phyloP scores from a whole-genome alignment of 306 rosid species.

The Lathyrus tuberosus region DNA sequence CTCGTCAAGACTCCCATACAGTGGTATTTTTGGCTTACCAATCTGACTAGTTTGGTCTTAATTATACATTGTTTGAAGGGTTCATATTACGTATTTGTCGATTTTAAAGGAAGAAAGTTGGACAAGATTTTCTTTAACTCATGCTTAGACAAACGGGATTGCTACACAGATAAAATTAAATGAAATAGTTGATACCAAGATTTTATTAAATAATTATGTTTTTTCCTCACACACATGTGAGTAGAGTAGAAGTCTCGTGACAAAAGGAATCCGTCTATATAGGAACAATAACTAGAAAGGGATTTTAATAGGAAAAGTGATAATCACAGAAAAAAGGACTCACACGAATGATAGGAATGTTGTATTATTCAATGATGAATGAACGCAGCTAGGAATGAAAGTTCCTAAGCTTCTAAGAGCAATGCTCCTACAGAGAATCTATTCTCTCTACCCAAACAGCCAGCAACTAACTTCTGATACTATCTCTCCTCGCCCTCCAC shows the following conservation, averaged over 20 bases:
- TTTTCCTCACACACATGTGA: not conserved
- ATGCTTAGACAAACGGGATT: slow-evolving; percentile 1
- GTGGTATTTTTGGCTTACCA: slow-evolving; percentile 18
- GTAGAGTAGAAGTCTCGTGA: not conserved
- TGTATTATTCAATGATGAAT: no score
- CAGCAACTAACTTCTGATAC: no score
- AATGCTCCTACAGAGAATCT: no score
- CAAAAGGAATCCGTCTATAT: slow-evolving; percentile 16
- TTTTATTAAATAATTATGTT: slow-evolving; percentile 14
- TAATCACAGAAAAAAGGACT: no score
- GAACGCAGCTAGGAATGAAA: no score
- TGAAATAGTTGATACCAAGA: slow-evolving; percentile 26
- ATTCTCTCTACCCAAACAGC: no score
- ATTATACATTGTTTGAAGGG: slow-evolving; percentile 10
- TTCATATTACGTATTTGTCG: slow-evolving; percentile 1
- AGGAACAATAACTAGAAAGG: not conserved
- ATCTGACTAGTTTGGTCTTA: not conserved
- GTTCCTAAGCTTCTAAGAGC: no score
- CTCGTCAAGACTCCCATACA: not conserved
- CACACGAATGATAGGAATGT: no score
- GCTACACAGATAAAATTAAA: slow-evolving; percentile 5
- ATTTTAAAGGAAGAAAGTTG: not conserved
- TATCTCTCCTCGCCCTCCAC: no score
- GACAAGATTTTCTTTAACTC: slow-evolving; percentile 11
- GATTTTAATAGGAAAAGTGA: not conserved